Base-by-base conservation (phyloP, 2,329 filamentous ascomycete genomes). In the Aspergillus pseudotamarii region DNA sequence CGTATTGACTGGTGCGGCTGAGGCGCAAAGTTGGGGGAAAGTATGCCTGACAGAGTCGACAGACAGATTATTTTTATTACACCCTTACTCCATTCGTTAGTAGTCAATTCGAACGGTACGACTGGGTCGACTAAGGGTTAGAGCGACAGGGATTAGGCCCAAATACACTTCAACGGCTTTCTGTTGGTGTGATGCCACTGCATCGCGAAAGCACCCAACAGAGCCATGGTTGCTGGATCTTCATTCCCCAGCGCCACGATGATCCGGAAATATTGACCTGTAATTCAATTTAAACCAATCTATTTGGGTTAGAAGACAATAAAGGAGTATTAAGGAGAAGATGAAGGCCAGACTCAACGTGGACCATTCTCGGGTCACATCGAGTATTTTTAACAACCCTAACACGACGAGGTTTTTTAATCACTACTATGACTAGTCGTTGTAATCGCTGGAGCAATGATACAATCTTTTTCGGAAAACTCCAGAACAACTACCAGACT, bases 111-210 rank as follows among this genome's bases (percentile, higher is more conserved):
- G 45, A 58, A 58, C 23, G 23, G 45, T 58, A 58, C 57, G 6
- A 51, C 48, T 32, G 28, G 48, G 9, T 30, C 26, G 28, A 51
- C 48, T 51, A 51, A 26, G n/a, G 28, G 26, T 51, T 51, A 6
- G 48, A 21, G 21, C 43, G 41, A 50, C 41, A 34, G 57, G 57
- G n/a, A 34, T 48, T 43, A n/a, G n/a, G 21, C 36, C 43, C 57
- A 61, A 55, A 55, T 65, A 64, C 59, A 60, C 65, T 66, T 64
- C 64, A 68, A 69, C 67, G 67, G 67, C 63, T 64, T 48, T 56
- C 51, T 58, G 64, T 64, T 68, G 61, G 62, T 60, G 48, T 59
- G 57, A 45, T 61, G 51, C 48, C 57, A 46, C 55, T 65, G 55
- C 28, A 36, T 34, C 36, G 54, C 48, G 19, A 50, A 14, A 51